Evolutionary conservation across 2,329 filamentous ascomycete genomes (phyloP).

Genomic region (Cladosporium sp.): DNA sequence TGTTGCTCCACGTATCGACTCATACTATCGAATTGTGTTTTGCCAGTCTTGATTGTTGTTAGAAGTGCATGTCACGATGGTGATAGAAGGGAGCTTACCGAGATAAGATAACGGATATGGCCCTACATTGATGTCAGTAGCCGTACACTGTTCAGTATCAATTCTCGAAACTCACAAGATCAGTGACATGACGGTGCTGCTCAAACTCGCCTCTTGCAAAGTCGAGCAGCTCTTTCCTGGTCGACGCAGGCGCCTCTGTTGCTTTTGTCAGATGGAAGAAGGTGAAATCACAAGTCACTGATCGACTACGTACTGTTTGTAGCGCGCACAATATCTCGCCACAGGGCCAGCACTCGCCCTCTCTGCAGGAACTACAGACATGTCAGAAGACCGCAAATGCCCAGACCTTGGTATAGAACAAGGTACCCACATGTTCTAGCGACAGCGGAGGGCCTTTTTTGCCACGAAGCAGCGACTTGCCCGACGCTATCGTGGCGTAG

Average conservation of each 20-base stretch:
- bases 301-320: constrained; percentile 34
- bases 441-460: constrained; percentile 37
- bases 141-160: neutral
- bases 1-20: constrained; percentile 43
- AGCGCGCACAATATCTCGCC: constrained; percentile 50
- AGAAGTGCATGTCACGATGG: neutral
- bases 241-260: constrained; percentile 38
- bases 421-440: constrained; percentile 37
- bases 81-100: constrained; percentile 33
- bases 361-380: constrained; percentile 50
- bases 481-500: constrained; percentile 35
- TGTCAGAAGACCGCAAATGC: neutral
- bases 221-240: constrained; percentile 46
- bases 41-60: constrained; percentile 42
- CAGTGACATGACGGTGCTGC: constrained; percentile 46
- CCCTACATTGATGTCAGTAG: constrained; percentile 32
- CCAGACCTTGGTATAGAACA: constrained; percentile 7
- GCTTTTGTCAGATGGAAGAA: constrained; percentile 1
- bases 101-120: constrained; percentile 52
- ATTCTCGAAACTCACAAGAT: constrained; percentile 42
- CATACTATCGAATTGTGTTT: constrained; percentile 54
- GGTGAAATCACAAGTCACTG: neutral
- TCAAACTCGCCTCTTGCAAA: constrained; percentile 53
- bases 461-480: constrained; percentile 31
- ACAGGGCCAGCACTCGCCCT: constrained; percentile 48